Base-by-base conservation (phyloP, 2,329 filamentous ascomycete species). In the Trichoderma sp. region DNA sequence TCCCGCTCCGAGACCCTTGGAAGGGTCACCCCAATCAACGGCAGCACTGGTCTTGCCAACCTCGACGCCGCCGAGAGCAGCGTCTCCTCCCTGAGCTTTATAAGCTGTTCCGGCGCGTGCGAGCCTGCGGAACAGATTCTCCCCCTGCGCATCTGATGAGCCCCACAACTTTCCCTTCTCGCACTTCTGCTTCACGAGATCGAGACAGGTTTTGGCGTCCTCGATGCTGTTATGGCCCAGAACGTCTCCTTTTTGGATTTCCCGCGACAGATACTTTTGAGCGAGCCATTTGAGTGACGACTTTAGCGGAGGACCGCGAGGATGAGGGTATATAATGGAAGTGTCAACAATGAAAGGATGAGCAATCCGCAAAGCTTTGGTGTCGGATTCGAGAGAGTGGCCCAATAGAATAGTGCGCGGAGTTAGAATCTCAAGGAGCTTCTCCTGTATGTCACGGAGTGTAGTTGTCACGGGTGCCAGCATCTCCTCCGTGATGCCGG, bases 331-430 rank as follows among this genome's bases (percentile, higher is more conserved):
- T 67, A 97, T 87, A 43, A 98, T 87, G 13, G 93, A 90, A 0
- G 96, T 98, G 81, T 99, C 96, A 78, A 98, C 89, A 76, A 99
- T 91, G 82, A 95, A 97, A 0, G 96, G 96, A 79, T 98, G 96
- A 0, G 93, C 92, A 73, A 98, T 86, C 78, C 91, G 92, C 32
- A 99, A 85, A 2, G 95, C 95, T 73, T 90, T 93, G 36, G 98
- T 87, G 78, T 97, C 93, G 2, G 92, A 93, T 76, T 95, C 92
- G 58, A 97, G 85, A 4, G 92, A 95, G 81, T 97, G 93, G 50
- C 93, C 93, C 58, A 96, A 82, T 17, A 97, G 87, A 68, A 96
- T 92, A 12, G 92, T 90, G 53, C 87, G 88, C 0, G 92, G 90
- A 50, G 90, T 89, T 36, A 99, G 82, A 13, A 98, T 85, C 5